Evolutionary conservation across 2,329 filamentous ascomycete species (phyloP).

Genomic region (Plenodomus biglobosus): DNA sequence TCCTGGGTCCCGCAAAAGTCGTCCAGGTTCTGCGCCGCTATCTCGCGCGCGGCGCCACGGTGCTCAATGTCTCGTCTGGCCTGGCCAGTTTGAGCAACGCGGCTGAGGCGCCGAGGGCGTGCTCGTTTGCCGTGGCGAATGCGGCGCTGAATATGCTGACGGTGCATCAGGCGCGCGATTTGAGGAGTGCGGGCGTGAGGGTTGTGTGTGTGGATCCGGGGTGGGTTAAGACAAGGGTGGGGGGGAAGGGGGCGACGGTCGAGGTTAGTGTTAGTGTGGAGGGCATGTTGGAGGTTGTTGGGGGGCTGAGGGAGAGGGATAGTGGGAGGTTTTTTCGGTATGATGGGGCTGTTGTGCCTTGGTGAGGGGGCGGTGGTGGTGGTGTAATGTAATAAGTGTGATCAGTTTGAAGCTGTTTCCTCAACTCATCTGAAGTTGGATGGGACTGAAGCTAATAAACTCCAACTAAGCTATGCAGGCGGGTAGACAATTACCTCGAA

Average conservation of each 20-base stretch:
- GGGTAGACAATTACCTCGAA: too few relatives aligned
- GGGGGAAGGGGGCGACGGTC: slow-evolving; percentile 46
- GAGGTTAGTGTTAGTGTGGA: slow-evolving; percentile 43
- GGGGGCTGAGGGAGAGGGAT: slow-evolving; percentile 35
- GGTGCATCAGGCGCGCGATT: slow-evolving; percentile 45
- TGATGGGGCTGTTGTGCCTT: slow-evolving; percentile 40
- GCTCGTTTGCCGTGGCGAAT: slow-evolving; percentile 49
- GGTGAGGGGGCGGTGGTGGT: slow-evolving; percentile 18
- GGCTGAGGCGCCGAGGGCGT: slow-evolving; percentile 38
- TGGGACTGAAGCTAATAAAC: too few relatives aligned
- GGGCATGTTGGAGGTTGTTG: slow-evolving; percentile 44
- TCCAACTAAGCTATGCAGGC: too few relatives aligned
- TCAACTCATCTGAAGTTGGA: background rate
- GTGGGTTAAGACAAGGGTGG: slow-evolving; percentile 51
- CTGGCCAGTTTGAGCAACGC: slow-evolving; percentile 37
- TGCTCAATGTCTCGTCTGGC: slow-evolving; percentile 43
- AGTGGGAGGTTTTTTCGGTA: slow-evolving; percentile 44
- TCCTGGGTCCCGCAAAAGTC: slow-evolving; percentile 52
- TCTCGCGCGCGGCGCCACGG: slow-evolving; percentile 33
- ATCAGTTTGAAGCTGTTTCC: background rate
- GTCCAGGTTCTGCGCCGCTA: slow-evolving; percentile 44
- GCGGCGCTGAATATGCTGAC: slow-evolving; percentile 50
- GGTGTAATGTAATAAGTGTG: background rate
- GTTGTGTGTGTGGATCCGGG: slow-evolving; percentile 50
- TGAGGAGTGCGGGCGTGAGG: slow-evolving; percentile 31